A percentile compares a stretch with the other conserved stretches of the same genome.
Conservation (phyloP, 371 early-diverging fungal species). For the Gilbertella persicaria region DNA sequence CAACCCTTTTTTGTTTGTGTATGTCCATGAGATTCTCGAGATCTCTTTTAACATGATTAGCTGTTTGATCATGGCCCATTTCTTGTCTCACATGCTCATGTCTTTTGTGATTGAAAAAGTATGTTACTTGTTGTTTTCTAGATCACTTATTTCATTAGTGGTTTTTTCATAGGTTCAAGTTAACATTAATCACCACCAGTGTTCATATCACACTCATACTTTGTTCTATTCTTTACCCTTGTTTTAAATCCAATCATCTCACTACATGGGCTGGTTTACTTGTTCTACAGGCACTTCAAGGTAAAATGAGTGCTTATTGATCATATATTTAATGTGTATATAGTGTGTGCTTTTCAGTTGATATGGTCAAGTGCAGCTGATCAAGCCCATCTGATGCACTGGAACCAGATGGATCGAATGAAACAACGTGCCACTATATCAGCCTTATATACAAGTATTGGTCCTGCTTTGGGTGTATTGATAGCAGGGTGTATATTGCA, state of each 20-base stretch:
- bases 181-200: constrained; percentile 24
- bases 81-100: constrained; percentile 19
- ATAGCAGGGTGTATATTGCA: constrained; percentile 29
- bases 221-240: constrained; percentile 32
- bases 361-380: constrained; percentile 35
- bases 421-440: constrained; percentile 33
- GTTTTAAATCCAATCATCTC: constrained; percentile 21
- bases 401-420: constrained; percentile 34
- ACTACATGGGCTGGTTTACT: constrained; percentile 12
- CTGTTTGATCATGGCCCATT: constrained; percentile 18
- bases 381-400: constrained; percentile 27
- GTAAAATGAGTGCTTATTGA: constrained; percentile 5
- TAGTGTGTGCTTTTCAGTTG: constrained; percentile 31
- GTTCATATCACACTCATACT: constrained; percentile 31
- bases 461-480: constrained; percentile 34
- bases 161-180: constrained; percentile 33
- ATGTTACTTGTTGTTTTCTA: constrained; percentile 3
- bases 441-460: constrained; percentile 34
- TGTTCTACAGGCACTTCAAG: constrained; percentile 24
- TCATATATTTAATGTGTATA: constrained; percentile 1
- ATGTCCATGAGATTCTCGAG: constrained; percentile 24
- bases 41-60: constrained; percentile 28
- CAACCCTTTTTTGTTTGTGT: constrained; percentile 34
- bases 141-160: constrained; percentile 8
- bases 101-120: constrained; percentile 30